These are phyloP conservation scores for Solanum chilense DNA, from an alignment of 257 asterid genomes.

Conservation along the genomic window DNA sequence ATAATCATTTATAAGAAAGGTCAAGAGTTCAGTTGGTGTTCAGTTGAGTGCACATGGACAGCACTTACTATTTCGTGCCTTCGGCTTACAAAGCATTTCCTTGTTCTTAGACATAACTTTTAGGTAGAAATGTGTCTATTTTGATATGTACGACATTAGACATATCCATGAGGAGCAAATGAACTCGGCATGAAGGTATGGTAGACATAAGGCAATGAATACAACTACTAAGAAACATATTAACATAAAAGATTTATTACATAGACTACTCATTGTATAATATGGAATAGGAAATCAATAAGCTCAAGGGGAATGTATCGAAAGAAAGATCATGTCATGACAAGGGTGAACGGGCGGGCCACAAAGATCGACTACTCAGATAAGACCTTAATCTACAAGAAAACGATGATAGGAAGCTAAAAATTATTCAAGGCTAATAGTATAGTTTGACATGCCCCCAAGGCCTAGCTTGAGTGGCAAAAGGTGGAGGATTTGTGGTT, in stretches of 20 bases:
- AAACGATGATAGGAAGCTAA: neutral
- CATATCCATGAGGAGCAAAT: neutral
- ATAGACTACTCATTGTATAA: neutral
- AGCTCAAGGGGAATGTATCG: neutral
- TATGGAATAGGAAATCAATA: neutral
- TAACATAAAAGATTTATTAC: neutral
- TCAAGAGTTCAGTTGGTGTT: neutral
- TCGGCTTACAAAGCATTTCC: neutral
- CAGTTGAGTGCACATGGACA: neutral
- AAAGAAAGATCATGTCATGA: neutral
- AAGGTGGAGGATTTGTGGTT: neutral
- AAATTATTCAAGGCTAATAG: neutral
- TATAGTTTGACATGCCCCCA: neutral
- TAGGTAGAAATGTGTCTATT: neutral
- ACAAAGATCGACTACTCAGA: neutral
- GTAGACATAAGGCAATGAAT: neutral
- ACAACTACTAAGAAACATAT: neutral
- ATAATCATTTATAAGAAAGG: neutral
- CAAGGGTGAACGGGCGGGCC: neutral
- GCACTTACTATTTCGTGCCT: neutral
- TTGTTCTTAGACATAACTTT: neutral
- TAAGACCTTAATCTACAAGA: neutral
- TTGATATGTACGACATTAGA: neutral
- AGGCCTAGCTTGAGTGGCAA: neutral
- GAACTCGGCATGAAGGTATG: neutral